phyloP scores from a whole-genome alignment of 306 rosid species.

The Mucuna pruriens region DNA sequence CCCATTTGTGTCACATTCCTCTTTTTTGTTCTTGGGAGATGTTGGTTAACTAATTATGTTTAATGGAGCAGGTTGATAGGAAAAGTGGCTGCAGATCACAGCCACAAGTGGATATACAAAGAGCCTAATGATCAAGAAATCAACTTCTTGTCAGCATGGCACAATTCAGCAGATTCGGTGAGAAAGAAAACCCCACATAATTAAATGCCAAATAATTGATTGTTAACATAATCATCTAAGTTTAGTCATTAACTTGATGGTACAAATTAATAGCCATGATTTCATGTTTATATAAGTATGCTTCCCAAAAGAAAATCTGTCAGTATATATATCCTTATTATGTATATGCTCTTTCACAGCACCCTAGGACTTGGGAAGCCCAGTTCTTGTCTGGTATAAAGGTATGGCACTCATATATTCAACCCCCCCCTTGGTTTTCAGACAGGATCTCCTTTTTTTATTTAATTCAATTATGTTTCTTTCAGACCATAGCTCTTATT shows the following conservation, averaged over 20 bases:
- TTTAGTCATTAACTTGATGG: neutral
- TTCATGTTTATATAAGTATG: slow-evolving; percentile 29
- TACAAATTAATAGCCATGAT: slow-evolving; percentile 28
- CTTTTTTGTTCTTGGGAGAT: slow-evolving; percentile 3
- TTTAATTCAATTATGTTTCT: slow-evolving; percentile 17
- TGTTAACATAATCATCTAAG: slow-evolving; percentile 5
- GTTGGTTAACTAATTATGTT: slow-evolving; percentile 25
- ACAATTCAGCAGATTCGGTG: slow-evolving; percentile 90
- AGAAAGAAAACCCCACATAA: slow-evolving; percentile 19
- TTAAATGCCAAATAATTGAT: neutral
- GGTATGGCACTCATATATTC: slow-evolving; percentile 47
- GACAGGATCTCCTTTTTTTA: slow-evolving; percentile 11
- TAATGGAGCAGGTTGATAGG: slow-evolving; percentile 78
- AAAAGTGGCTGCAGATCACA: slow-evolving; percentile 96
- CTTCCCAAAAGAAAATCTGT: slow-evolving; percentile 31
- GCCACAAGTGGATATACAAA: slow-evolving; percentile 97
- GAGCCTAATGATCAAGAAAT: slow-evolving; percentile 93
- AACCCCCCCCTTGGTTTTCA: neutral
- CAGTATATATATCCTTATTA: neutral
- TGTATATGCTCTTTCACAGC: slow-evolving; percentile 56
- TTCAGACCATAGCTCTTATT: slow-evolving; percentile 92
- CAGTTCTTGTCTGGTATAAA: slow-evolving; percentile 99
- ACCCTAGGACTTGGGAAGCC: slow-evolving; percentile 99
- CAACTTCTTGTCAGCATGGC: slow-evolving; percentile 94
- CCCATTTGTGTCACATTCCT: neutral